Evolutionary conservation across 306 rosid species (phyloP).

Genomic region (Fagus crenata): DNA sequence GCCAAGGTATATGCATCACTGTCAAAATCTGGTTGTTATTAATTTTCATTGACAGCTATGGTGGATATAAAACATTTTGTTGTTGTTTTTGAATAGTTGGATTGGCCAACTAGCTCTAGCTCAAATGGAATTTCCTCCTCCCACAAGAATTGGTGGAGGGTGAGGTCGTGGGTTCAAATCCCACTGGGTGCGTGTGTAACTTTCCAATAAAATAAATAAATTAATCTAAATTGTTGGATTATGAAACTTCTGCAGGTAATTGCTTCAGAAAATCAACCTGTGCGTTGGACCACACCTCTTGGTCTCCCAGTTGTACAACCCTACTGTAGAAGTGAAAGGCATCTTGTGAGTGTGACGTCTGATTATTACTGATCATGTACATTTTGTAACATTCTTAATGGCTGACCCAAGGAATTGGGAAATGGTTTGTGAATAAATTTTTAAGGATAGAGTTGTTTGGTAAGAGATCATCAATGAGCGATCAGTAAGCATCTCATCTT

Average conservation of each 20-base stretch:
- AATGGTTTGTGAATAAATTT: not conserved
- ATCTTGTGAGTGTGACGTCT: conserved; percentile 57
- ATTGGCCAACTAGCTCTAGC: no score
- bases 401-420: not conserved
- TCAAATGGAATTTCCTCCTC: no score
- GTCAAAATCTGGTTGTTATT: conserved; percentile 12
- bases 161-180: no score
- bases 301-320: conserved; percentile 94
- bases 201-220: not conserved
- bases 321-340: conserved; percentile 66
- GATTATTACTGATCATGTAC: not conserved
- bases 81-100: not conserved
- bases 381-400: not conserved
- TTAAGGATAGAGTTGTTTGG: not conserved
- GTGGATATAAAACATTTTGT: conserved; percentile 11
- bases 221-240: not conserved
- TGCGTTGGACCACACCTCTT: conserved; percentile 85
- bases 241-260: conserved; percentile 54
- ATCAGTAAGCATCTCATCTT: not conserved
- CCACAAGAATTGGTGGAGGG: no score
- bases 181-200: conserved; percentile 3
- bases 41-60: conserved; percentile 5
- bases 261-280: conserved; percentile 79
- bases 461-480: not conserved
- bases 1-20: conserved; percentile 55